Base-by-base conservation (phyloP, 306 rosid species). In the Cicer chorassanicum region DNA sequence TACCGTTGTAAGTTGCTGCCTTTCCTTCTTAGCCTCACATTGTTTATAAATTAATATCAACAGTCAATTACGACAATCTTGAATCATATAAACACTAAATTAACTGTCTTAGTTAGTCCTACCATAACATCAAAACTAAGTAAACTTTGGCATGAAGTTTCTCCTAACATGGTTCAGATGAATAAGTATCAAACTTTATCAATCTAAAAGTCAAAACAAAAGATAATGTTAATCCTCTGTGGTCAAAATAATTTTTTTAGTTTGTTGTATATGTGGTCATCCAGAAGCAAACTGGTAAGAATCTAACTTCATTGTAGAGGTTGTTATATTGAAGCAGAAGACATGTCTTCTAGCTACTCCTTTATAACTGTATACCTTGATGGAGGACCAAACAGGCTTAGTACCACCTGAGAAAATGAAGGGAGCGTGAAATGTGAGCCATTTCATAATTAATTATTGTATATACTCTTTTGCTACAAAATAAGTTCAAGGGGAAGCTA, bases 321-420 rank as follows among this genome's bases (percentile, higher is more conserved):
- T 24, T 61, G 61, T 24, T 45, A 68, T 44, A 86, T 42, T 40
- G 86, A 82, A 18, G 80, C 79, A 7, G 80, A 42, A 62, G 85
- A 53, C 54, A 72, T 76, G 48, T 72, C 86, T 21, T 81, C 88
- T 60, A 11, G 75, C 76, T 73, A 78, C 61, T 84, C 80, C 73
- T 77, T 83, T 7, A 54, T 42, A 46, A 51, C 73, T 55, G 70
- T 66, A 66, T 77, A 75, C 79, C 79, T 88, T 16, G 88, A 62
- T 24, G 89, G 88, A 71, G 98, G 97, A 68, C 98, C 98, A 78
- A 91, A 73, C 87, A 94, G 40, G 67, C 98, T 94, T 85, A 94
- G 82, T 9, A 83, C 59, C 51, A 94, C 98, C 98, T 94, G 88
- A 45, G 38, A 45, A 79, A 70, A 83, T 29, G 36, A 45, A 46